Evolutionary conservation across 2,329 filamentous ascomycete genomes (phyloP), one percentile per base, ranked within the genome.

Genomic region (Helicocarpus griseus): DNA sequence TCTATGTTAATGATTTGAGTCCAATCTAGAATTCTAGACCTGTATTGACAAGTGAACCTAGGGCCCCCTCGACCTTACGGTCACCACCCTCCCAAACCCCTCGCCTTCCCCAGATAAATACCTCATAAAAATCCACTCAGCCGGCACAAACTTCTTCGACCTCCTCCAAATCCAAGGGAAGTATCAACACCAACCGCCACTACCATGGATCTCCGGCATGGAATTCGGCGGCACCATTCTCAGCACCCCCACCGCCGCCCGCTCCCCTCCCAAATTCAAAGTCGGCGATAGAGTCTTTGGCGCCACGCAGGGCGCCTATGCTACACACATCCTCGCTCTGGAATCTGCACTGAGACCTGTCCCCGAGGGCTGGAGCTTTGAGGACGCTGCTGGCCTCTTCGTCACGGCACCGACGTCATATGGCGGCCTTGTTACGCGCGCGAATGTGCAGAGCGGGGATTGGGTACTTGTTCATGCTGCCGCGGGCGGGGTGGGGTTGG

Each of bases 111-210:
- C 81, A 29, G 74, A 86, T 63, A 82, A 95, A 72, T 97, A 96
- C 67, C 77, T 94, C 57, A 86, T 97, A 65, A 80, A 83, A 63
- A 86, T 97, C 62, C 87, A 89, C 69, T 88, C 91, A 44, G 80
- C 86, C 0, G 91, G 89, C 19, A 87, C 88, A 62, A 97, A 97
- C 73, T 97, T 97, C 79, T 97, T 96, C 75, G 91, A 97, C 68
- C 86, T 95, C 53, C 81, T 97, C 50, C 91, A 97, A 66, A 89
- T 96, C 64, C 85, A 89, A 64, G 91, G 91, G 52, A 95, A 94
- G 79, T 97, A 97, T 72, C 91, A 97, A 66, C 79, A 88, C 65
- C 90, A 96, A 62, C 89, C 89, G 0, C 82, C 86, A 0, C 83
- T 96, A 46, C 90, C 90, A 29, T 95, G 90, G 89, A 73, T 91